phyloP scores from a whole-genome alignment of 495 filamentous ascomycete genomes.

The Podospora sp. region DNA sequence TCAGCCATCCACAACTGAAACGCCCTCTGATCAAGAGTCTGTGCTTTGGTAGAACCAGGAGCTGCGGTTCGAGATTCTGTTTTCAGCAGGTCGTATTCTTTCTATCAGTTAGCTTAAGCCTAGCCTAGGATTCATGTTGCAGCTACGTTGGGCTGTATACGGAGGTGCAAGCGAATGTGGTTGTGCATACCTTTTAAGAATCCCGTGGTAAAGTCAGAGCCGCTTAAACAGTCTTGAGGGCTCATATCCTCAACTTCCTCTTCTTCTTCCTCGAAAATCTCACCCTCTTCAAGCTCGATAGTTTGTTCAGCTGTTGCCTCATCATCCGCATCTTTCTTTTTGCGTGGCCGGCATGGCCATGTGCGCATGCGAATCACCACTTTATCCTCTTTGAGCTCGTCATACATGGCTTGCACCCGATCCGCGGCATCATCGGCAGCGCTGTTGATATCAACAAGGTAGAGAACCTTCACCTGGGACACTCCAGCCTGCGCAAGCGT shows the following conservation, averaged over 20 bases:
- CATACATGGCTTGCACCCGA: constrained; percentile 3
- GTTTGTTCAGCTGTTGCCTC: neutral
- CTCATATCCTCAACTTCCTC: neutral
- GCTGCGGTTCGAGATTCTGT: neutral
- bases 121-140: too few species aligned
- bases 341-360: neutral
- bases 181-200: neutral
- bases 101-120: neutral
- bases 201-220: neutral
- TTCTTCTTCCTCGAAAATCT: neutral
- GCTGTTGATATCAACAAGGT: constrained; percentile 35
- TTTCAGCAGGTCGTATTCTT: neutral
- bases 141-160: too few species aligned
- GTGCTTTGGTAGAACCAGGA: neutral
- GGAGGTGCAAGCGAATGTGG: too few species aligned
- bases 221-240: neutral
- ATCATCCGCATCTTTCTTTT: neutral
- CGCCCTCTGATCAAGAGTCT: constrained; percentile 30
- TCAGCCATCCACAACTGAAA: constrained; percentile 23
- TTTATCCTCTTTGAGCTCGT: constrained; percentile 14
- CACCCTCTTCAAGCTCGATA: neutral
- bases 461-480: constrained; percentile 25
- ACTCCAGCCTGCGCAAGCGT: neutral
- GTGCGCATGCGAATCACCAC: neutral
- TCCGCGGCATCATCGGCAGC: constrained; percentile 26